Conservation (phyloP, 805 yeast genomes). For the Kodamaea restingae region DNA sequence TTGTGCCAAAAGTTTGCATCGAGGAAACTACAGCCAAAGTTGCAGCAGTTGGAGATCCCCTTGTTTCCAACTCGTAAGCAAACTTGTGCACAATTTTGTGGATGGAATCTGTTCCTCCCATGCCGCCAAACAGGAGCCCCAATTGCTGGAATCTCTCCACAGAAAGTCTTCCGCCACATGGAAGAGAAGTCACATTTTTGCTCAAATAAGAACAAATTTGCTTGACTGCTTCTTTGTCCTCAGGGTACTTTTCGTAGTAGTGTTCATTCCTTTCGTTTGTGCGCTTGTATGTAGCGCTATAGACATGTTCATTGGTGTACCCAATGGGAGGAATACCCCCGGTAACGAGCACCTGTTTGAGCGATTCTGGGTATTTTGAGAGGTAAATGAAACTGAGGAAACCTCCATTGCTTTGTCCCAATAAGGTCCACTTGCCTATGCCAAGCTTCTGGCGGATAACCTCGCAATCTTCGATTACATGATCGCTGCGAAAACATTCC, state of each 20-base stretch:
- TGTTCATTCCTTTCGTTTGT: constrained; percentile 46
- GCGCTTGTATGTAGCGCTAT: constrained; percentile 43
- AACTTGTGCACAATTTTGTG: constrained; percentile 44
- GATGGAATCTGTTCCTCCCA: constrained; percentile 46
- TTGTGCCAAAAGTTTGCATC: constrained; percentile 46
- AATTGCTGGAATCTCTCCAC: constrained; percentile 51
- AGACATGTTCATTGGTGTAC: constrained; percentile 44
- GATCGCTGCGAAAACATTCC: constrained; percentile 48
- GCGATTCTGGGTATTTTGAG: constrained; percentile 39
- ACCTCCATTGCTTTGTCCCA: constrained; percentile 58
- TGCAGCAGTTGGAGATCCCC: constrained; percentile 36
- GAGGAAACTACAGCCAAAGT: constrained; percentile 32
- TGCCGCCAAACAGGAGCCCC: constrained; percentile 49
- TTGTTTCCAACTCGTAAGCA: constrained; percentile 32
- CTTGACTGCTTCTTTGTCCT: constrained; percentile 38
- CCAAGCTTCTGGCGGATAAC: constrained; percentile 36
- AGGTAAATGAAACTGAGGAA: constrained; percentile 48
- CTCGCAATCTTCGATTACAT: constrained; percentile 50
- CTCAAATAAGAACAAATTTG: constrained; percentile 32
- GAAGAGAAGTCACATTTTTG: constrained; percentile 31
- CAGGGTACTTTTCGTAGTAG: constrained; percentile 47
- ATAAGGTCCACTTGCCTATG: constrained; percentile 43
- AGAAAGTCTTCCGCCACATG: constrained; percentile 48
- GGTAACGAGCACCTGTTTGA: constrained; percentile 45
- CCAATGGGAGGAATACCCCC: constrained; percentile 59